Percentiles rank a stretch among this genome's conserved stretches.
phyloP scores from a whole-genome alignment of 2,329 filamentous ascomycete genomes.

The Intubia oerlemansii region DNA sequence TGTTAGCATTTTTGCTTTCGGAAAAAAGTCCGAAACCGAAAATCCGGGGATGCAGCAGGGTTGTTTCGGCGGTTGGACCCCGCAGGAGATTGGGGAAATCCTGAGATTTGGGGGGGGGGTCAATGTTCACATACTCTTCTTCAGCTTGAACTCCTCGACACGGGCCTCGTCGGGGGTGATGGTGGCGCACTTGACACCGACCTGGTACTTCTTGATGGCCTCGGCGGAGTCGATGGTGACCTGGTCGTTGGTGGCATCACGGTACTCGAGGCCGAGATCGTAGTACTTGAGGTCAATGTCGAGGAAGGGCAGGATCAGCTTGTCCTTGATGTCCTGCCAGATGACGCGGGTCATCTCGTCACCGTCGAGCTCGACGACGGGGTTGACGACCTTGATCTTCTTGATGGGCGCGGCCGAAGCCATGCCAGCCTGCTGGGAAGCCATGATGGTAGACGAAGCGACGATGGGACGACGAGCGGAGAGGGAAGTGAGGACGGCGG shows the following conservation, averaged over 20 bases:
- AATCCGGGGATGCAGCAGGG: too few species aligned
- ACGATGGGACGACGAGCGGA: conserved; percentile 2
- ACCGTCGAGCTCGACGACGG: conserved; percentile 91
- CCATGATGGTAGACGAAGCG: conserved; percentile 21
- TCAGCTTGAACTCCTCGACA: conserved; percentile 95
- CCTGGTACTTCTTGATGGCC: conserved; percentile 97
- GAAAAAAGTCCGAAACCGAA: too few species aligned
- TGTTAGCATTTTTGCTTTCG: conserved; percentile 2
- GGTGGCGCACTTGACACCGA: conserved; percentile 97
- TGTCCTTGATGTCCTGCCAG: conserved; percentile 98
- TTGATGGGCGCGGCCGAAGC: conserved; percentile 13
- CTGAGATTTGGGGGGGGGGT: too few species aligned
- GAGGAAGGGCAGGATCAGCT: conserved; percentile 90
- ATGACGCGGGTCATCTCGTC: conserved; percentile 96
- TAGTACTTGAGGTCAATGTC: conserved; percentile 98
- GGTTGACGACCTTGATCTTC: conserved; percentile 99
- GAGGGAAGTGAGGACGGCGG: conserved; percentile 1
- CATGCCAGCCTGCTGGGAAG: conserved; percentile 11
- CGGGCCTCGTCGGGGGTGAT: conserved; percentile 95
- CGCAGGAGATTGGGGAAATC: too few species aligned
- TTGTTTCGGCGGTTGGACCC: too few species aligned
- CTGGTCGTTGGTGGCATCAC: conserved; percentile 88
- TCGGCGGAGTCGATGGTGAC: conserved; percentile 89
- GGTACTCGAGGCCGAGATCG: conserved; percentile 80
- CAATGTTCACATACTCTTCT: conserved; percentile 87